A percentile compares a stretch with the other conserved stretches of the same genome.
These are phyloP conservation scores for Alnus glutinosa DNA, from an alignment of 306 rosid species.

Conservation along the genomic window DNA sequence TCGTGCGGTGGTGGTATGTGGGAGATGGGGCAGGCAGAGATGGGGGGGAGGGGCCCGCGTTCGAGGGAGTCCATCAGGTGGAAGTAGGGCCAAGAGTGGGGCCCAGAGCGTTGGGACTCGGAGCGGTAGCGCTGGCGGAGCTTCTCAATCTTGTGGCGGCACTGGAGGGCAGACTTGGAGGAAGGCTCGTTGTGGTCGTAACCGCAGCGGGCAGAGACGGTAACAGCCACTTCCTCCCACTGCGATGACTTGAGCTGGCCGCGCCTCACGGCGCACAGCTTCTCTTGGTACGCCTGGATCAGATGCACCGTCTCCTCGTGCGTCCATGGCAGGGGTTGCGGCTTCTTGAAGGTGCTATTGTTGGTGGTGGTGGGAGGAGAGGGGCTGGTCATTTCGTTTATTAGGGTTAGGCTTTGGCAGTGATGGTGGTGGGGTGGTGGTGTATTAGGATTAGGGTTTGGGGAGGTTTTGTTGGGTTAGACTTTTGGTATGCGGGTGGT, in stretches of 20 bases:
- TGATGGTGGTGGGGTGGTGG: neutral
- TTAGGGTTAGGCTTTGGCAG: neutral
- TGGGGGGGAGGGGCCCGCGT: conserved; percentile 76
- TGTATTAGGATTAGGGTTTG: neutral
- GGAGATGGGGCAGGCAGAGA: conserved; percentile 53
- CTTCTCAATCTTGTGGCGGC: neutral
- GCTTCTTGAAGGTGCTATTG: conserved; percentile 33
- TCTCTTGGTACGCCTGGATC: conserved; percentile 81
- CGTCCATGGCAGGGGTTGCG: conserved; percentile 80
- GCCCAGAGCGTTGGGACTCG: conserved; percentile 39
- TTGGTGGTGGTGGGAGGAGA: conserved; percentile 14
- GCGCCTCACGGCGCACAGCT: conserved; percentile 78
- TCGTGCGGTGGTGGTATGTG: neutral
- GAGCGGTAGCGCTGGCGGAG: conserved; percentile 58
- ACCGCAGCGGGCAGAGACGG: conserved; percentile 30
- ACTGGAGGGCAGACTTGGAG: conserved; percentile 2
- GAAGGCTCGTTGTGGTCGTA: neutral
- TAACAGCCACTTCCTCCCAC: conserved; percentile 89
- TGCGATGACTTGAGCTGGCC: conserved; percentile 78
- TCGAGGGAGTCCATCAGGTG: conserved; percentile 71
- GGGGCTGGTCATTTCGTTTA: neutral
- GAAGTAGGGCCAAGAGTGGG: conserved; percentile 51
- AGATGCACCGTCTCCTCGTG: conserved; percentile 79
- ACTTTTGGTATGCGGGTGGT: neutral
- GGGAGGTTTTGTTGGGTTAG: neutral